These are phyloP conservation scores for Candolleomyces efflorescens DNA, from an alignment of 768 basidiomycete genomes.

Conservation along the genomic window DNA sequence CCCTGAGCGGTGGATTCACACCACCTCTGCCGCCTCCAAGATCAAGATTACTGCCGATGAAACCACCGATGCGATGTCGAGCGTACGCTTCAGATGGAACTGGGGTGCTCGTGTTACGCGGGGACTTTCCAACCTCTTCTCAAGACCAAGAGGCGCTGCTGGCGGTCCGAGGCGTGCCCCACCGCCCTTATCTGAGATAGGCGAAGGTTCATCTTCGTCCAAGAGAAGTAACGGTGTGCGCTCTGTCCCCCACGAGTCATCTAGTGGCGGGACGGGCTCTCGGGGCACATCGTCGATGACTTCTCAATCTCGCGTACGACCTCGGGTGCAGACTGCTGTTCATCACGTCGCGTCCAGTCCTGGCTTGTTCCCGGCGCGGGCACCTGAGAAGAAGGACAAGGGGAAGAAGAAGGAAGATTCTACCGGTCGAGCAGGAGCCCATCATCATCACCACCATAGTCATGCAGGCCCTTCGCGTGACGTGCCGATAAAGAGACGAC, in stretches of 20 bases:
- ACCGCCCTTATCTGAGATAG: not conserved
- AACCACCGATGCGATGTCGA: slow-evolving; percentile 67
- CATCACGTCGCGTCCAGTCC: slow-evolving; percentile 10
- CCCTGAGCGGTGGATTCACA: slow-evolving; percentile 62
- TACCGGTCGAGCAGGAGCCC: not conserved
- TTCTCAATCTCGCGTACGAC: not conserved
- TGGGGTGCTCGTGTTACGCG: slow-evolving; percentile 41
- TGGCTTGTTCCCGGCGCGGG: not conserved
- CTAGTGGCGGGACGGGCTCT: too few species aligned
- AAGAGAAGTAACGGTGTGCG: not conserved
- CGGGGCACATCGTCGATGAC: too few species aligned
- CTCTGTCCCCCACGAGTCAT: not conserved
- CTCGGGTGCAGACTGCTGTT: not conserved
- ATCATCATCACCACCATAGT: not conserved
- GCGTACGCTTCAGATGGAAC: slow-evolving; percentile 59
- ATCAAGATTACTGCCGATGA: slow-evolving; percentile 68
- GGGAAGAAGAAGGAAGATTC: slow-evolving; percentile 22
- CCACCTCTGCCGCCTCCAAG: slow-evolving; percentile 28
- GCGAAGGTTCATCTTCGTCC: not conserved
- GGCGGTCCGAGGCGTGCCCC: not conserved
- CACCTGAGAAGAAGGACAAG: slow-evolving; percentile 14
- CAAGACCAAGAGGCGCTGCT: slow-evolving; percentile 21
- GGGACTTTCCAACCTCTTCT: slow-evolving; percentile 47
- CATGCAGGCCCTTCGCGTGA: not conserved
- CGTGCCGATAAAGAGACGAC: not conserved